phyloP scores from a whole-genome alignment of 768 basidiomycete genomes.

The Pulveroboletus sp. region DNA sequence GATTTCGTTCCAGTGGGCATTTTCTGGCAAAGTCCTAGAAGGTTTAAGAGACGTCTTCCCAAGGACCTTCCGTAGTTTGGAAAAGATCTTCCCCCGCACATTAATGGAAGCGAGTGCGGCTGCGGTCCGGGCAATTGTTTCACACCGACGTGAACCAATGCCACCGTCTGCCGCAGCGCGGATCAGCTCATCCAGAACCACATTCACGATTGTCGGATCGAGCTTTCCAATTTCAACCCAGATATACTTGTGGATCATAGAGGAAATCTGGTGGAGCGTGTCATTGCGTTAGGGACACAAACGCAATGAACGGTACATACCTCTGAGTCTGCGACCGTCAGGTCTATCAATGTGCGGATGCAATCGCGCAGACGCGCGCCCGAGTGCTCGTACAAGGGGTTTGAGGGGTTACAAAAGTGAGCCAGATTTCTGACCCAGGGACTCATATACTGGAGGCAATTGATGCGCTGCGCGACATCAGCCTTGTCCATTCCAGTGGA shows the following conservation, averaged over 20 bases:
- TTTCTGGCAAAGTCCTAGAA: constrained; percentile 63
- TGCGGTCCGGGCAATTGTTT: constrained; percentile 71
- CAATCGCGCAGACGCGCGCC: constrained; percentile 78
- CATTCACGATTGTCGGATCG: constrained; percentile 64
- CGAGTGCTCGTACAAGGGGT: constrained; percentile 65
- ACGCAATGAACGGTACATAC: constrained; percentile 41
- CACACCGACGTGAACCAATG: constrained; percentile 70
- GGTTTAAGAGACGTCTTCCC: constrained; percentile 68
- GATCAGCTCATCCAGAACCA: constrained; percentile 77
- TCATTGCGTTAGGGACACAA: constrained; percentile 2
- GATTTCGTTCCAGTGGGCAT: constrained; percentile 78
- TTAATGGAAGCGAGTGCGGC: constrained; percentile 72
- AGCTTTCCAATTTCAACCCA: constrained; percentile 77
- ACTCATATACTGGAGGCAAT: constrained; percentile 76
- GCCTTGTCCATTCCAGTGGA: constrained; percentile 57
- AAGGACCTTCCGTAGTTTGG: constrained; percentile 77
- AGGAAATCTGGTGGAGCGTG: constrained; percentile 49
- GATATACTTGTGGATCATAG: constrained; percentile 66
- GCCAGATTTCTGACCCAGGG: constrained; percentile 88
- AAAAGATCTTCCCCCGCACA: constrained; percentile 74
- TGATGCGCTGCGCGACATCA: constrained; percentile 53
- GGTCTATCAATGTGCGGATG: constrained; percentile 72
- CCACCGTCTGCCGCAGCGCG: constrained; percentile 83
- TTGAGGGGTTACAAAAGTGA: constrained; percentile 66
- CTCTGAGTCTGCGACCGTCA: constrained; percentile 71